These are phyloP conservation scores for Crepidotus variabilis DNA, from an alignment of 768 basidiomycete genomes.

Conservation along the genomic window DNA sequence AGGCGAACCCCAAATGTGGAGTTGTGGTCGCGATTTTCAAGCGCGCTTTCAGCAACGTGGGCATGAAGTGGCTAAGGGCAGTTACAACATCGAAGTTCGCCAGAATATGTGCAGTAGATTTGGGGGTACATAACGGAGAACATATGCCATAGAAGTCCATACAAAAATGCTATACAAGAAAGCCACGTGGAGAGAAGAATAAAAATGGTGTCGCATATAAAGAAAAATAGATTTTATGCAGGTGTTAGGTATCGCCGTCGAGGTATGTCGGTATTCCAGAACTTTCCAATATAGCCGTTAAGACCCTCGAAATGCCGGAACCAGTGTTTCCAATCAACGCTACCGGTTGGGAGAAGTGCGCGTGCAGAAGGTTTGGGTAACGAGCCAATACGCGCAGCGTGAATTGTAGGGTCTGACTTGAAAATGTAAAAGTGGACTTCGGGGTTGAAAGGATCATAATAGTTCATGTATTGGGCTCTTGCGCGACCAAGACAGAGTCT, in stretches of 20 bases:
- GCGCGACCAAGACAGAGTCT: conserved; percentile 48
- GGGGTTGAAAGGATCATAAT: conserved; percentile 76
- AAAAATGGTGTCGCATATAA: background rate
- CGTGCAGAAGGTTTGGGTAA: conserved; percentile 27
- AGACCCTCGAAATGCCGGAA: conserved; percentile 8
- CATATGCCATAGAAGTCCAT: conserved; percentile 2
- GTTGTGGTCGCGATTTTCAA: no score
- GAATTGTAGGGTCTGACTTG: conserved; percentile 37
- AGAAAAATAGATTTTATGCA: conserved; percentile 8
- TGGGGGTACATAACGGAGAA: background rate
- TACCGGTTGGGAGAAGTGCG: conserved; percentile 31
- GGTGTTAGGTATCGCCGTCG: conserved; percentile 13
- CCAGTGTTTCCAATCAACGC: conserved; percentile 17
- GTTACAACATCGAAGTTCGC: no score
- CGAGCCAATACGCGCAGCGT: conserved; percentile 28
- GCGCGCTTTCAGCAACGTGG: no score
- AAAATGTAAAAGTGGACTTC: conserved; percentile 57
- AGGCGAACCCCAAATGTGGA: background rate
- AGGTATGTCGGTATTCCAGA: conserved; percentile 12
- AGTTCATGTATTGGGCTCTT: conserved; percentile 61
- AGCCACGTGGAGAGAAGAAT: background rate
- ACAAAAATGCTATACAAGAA: conserved; percentile 13
- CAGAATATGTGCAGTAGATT: no score
- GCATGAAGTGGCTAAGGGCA: no score
- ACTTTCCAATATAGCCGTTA: conserved; percentile 12